Conservation (phyloP, 2,329 filamentous ascomycete genomes). For the Ascochyta viciae-villosae region DNA sequence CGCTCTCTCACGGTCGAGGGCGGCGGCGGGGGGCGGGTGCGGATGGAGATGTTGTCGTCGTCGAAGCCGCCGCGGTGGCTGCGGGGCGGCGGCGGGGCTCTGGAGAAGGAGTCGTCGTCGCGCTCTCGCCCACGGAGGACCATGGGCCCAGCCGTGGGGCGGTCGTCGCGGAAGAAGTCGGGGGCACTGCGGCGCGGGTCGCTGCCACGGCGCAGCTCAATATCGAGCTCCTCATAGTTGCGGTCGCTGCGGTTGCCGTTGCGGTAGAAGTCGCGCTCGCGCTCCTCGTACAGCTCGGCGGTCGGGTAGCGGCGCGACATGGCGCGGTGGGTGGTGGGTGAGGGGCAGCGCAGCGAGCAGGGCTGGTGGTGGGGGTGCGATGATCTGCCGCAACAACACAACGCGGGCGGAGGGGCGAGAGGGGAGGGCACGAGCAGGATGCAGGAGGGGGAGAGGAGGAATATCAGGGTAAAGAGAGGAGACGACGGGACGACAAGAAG, state of each 20-base stretch:
- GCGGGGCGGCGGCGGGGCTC: constrained; percentile 30
- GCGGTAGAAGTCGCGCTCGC: constrained; percentile 58
- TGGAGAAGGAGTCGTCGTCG: constrained; percentile 49
- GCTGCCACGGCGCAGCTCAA: constrained; percentile 52
- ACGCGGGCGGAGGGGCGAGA: constrained; percentile 3
- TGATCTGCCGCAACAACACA: constrained; percentile 17
- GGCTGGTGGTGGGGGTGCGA: constrained; percentile 11
- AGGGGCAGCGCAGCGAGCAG: constrained; percentile 18
- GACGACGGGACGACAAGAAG: neutral
- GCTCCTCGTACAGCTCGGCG: constrained; percentile 58
- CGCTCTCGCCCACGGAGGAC: constrained; percentile 55
- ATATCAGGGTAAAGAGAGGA: constrained; percentile 6
- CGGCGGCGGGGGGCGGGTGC: constrained; percentile 39
- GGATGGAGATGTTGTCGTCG: constrained; percentile 49
- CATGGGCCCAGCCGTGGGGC: constrained; percentile 54
- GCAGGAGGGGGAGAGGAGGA: constrained; percentile 2
- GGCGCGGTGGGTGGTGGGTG: constrained; percentile 25
- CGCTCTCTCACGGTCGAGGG: constrained; percentile 36
- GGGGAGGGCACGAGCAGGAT: constrained; percentile 2
- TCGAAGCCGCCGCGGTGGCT: constrained; percentile 48
- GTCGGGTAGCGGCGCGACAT: constrained; percentile 57
- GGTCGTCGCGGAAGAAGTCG: constrained; percentile 59
- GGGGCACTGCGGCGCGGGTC: constrained; percentile 54
- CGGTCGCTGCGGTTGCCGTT: constrained; percentile 49
- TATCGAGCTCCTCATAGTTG: constrained; percentile 59